These are phyloP conservation scores for Trichoderma aggressivum DNA, from an alignment of 2,329 filamentous ascomycete genomes.

Conservation along the genomic window DNA sequence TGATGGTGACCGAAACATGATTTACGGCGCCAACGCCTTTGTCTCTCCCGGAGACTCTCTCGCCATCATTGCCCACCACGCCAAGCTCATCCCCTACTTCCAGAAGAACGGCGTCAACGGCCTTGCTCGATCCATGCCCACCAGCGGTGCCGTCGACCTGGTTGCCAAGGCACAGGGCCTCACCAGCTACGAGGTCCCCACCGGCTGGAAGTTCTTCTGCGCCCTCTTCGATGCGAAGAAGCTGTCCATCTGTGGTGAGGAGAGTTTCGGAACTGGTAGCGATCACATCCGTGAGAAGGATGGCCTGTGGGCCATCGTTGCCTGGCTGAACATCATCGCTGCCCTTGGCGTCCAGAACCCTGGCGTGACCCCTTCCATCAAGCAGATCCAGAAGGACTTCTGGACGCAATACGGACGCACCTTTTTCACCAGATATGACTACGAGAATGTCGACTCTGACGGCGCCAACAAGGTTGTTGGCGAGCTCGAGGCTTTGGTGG, in stretches of 20 bases:
- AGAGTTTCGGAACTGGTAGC: constrained; percentile 95
- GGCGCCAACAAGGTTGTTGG: constrained; percentile 87
- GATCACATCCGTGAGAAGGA: constrained; percentile 99
- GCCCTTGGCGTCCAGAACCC: constrained; percentile 81
- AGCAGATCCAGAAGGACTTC: constrained; percentile 95
- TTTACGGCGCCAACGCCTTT: constrained; percentile 94
- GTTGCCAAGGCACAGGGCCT: constrained; percentile 94
- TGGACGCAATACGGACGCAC: constrained; percentile 95
- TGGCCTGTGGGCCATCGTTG: constrained; percentile 93
- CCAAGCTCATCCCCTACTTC: constrained; percentile 96
- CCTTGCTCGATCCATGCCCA: constrained; percentile 95
- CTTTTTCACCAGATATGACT: constrained; percentile 99
- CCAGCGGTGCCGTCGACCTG: constrained; percentile 89
- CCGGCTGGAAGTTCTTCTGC: constrained; percentile 99
- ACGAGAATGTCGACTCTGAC: constrained; percentile 89
- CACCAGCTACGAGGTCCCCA: constrained; percentile 92
- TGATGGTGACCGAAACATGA: constrained; percentile 99
- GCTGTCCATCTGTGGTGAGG: constrained; percentile 97
- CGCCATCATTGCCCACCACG: constrained; percentile 96
- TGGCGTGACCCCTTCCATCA: constrained; percentile 82
- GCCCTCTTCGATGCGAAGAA: constrained; percentile 91
- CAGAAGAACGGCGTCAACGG: constrained; percentile 95
- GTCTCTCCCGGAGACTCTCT: constrained; percentile 96
- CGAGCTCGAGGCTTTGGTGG: constrained; percentile 75
- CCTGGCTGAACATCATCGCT: constrained; percentile 98